These are phyloP conservation scores for Chrysochromulina parva DNA, from an alignment of 78 protist genomes.

Conservation along the genomic window DNA sequence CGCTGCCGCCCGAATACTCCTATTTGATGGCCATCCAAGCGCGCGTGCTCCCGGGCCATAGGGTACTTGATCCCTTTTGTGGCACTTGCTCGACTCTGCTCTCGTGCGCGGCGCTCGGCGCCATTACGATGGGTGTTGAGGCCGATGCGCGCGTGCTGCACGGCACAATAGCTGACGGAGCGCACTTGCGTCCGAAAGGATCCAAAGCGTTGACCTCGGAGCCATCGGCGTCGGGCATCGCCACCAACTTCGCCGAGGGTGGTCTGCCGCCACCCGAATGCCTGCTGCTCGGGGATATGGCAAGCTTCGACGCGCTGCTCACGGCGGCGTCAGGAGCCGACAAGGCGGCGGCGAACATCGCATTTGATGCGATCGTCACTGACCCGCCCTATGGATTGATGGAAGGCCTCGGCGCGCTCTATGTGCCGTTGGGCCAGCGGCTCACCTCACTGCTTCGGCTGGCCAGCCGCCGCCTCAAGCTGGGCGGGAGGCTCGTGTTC, in stretches of 20 bases:
- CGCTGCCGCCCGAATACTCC: neutral
- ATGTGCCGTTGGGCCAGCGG: no score
- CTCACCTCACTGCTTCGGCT: no score
- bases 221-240: neutral
- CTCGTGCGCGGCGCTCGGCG: neutral
- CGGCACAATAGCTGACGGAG: no score
- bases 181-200: no score
- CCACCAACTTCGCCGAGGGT: neutral
- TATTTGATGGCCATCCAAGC: neutral
- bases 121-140: neutral
- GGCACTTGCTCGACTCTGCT: conserved; percentile 20
- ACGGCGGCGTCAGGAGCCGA: no score
- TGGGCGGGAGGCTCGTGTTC: no score
- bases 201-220: no score
- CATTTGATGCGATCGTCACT: conserved; percentile 22
- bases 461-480: no score
- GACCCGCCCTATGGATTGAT: conserved; percentile 34
- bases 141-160: neutral
- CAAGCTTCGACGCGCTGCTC: neutral
- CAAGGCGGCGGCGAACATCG: neutral
- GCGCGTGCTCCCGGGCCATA: neutral
- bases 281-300: neutral
- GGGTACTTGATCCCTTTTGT: conserved; percentile 30
- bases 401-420: neutral
- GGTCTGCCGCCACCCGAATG: neutral